Evolutionary conservation across 1,139 yeast species (phyloP).

Genomic region (Martiniozyma asiatica): DNA sequence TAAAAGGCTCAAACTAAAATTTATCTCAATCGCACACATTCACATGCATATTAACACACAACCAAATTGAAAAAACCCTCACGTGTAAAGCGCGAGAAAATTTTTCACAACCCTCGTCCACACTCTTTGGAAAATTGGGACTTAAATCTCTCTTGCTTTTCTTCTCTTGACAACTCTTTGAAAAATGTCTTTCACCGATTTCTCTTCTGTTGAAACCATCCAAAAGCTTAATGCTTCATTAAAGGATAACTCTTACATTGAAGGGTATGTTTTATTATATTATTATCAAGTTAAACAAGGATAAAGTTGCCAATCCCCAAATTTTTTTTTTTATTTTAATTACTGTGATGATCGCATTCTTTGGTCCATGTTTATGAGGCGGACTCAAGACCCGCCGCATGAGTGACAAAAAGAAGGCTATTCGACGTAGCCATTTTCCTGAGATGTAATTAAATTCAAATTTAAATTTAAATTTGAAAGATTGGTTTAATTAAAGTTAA

Average conservation of each 20-base stretch:
- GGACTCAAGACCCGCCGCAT: conserved; percentile 88
- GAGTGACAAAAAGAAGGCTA: conserved; percentile 47
- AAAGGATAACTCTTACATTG: conserved; percentile 86
- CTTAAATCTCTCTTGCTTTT: background rate
- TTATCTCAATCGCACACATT: too few relatives aligned
- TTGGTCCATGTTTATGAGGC: conserved; percentile 96
- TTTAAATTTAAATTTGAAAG: background rate
- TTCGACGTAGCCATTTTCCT: conserved; percentile 13
- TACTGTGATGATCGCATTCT: conserved; percentile 53
- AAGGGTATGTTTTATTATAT: conserved; percentile 55
- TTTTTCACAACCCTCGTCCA: conserved; percentile 1
- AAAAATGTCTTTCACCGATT: conserved; percentile 64
- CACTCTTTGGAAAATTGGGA: too few relatives aligned
- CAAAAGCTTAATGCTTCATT: conserved; percentile 77
- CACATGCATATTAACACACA: too few relatives aligned
- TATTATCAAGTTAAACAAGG: background rate
- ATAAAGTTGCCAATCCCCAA: too few relatives aligned
- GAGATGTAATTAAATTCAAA: conserved; percentile 2
- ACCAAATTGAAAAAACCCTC: conserved; percentile 2
- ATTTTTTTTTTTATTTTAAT: conserved; percentile 5
- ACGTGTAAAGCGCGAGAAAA: background rate
- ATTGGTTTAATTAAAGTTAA: background rate
- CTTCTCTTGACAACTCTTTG: conserved; percentile 4
- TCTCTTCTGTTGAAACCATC: conserved; percentile 72
- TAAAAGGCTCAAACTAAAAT: too few relatives aligned